These are phyloP conservation scores for Backusella luteola DNA, from an alignment of 192 early-diverging fungal genomes.

Conservation along the genomic window DNA sequence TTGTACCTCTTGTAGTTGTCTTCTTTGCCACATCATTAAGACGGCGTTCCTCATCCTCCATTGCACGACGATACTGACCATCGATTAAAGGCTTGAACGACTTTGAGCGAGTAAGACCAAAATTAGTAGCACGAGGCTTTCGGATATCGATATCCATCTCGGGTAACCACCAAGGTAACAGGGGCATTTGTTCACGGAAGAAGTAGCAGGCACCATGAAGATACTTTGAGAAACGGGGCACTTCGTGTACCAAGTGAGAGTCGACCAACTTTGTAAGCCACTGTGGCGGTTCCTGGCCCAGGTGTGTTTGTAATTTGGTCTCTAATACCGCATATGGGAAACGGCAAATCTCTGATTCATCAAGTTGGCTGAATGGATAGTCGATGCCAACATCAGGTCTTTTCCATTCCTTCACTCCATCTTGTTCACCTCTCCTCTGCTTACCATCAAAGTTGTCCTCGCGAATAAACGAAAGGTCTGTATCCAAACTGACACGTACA, in stretches of 20 bases:
- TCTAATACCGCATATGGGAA: constrained; percentile 40
- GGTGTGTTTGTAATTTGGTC: constrained; percentile 32
- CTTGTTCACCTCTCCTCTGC: constrained; percentile 57
- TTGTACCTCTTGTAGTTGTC: not conserved
- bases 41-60: constrained; percentile 28
- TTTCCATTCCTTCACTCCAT: constrained; percentile 84
- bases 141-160: constrained; percentile 54
- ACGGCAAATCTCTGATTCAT: constrained; percentile 29
- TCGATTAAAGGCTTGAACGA: constrained; percentile 38
- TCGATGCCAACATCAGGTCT: constrained; percentile 80
- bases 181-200: constrained; percentile 43
- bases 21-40: constrained; percentile 45
- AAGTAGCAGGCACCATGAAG: constrained; percentile 46
- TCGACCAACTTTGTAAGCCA: constrained; percentile 35
- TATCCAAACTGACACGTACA: constrained; percentile 93
- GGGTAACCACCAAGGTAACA: constrained; percentile 53
- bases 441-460: constrained; percentile 79
- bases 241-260: constrained; percentile 47
- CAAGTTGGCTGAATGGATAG: constrained; percentile 64
- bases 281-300: constrained; percentile 59
- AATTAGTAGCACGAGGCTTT: constrained; percentile 39
- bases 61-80: constrained; percentile 33
- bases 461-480: constrained; percentile 91
- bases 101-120: constrained; percentile 38
- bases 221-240: constrained; percentile 51